phyloP scores from a whole-genome alignment of 441 rosid species.

The Isatis lusitanica region DNA sequence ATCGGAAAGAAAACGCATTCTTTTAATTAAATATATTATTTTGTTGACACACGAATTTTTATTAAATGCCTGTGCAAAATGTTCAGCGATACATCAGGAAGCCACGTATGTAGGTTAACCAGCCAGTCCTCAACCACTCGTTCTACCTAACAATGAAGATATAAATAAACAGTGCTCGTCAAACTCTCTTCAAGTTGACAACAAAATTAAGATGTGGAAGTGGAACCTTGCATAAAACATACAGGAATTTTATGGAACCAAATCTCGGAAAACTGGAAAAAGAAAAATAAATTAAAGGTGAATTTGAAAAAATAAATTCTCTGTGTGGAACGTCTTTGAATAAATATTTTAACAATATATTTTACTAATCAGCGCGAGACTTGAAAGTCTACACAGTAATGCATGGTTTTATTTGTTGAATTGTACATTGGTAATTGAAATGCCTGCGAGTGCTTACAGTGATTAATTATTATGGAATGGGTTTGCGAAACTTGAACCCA shows the following conservation, averaged over 20 bases:
- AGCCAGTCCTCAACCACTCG: constrained; percentile 36
- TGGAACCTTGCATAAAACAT: neutral
- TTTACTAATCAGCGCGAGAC: too few species aligned
- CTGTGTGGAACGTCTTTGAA: neutral
- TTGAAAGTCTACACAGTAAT: too few species aligned
- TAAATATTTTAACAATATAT: neutral
- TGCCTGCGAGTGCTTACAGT: neutral
- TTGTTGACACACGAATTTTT: neutral
- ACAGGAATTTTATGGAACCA: too few species aligned
- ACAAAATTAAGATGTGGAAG: neutral
- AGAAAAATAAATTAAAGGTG: neutral
- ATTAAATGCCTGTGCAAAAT: constrained; percentile 6
- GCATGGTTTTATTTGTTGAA: neutral
- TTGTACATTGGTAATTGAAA: too few species aligned
- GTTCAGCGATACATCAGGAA: constrained; percentile 9
- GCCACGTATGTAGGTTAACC: constrained; percentile 31
- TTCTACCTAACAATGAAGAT: constrained; percentile 30
- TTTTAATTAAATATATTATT: neutral
- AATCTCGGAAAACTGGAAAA: too few species aligned
- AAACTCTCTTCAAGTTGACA: too few species aligned
- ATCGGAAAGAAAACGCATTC: constrained; percentile 21
- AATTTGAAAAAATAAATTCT: neutral
- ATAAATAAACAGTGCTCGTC: neutral
- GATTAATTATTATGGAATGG: neutral
- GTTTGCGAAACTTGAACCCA: neutral